Evolutionary conservation across 768 basidiomycete species (phyloP), one percentile per base, ranked within the genome.

Genomic region (Macrolepiota dolichaula): DNA sequence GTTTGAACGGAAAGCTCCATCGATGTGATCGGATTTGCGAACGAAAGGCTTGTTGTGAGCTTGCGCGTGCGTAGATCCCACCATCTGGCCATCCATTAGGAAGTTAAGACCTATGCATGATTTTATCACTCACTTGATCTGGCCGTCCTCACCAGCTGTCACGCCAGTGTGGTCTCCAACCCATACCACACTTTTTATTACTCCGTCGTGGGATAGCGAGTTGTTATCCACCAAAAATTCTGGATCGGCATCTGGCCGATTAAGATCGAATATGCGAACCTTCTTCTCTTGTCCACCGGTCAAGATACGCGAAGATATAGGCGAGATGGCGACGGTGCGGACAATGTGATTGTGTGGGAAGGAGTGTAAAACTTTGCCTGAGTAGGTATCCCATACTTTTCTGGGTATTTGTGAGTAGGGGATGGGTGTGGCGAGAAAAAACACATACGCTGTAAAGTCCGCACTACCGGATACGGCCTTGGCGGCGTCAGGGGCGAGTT

Each of bases 311-410:
- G 82, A 78, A 22, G 83, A 74, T 52, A 76, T 75, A 5, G 91
- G 87, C 29, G 93, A 92, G 66, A 97, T 76, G 22, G 95, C 95
- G 57, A 98, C 93, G 51, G 89, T 94, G 66, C 96, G 91, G 68
- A 99, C 97, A 71, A 99, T 99, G 77, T 98, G 97, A 70, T 95
- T 91, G 74, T 99, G 97, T 12, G 94, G 89, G 71, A 98, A 96
- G n/a, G 96, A 97, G 68, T 97, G 92, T 40, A 98, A 79, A 32
- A 81, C 74, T n/a, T 85, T 79, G 61, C 97, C 97, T 24, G 88
- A 86, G 72, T 90, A 95, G 4, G 95, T 92, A 75, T 98, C 93
- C 95, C 95, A 98, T 66, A 98, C 84, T 81, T 96, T 98, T 61
- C 94, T 97, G 73, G 57, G 62, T 59, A 29, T 44, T 54, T 53